A percentile compares a stretch with the other conserved stretches of the same genome.
Conservation (phyloP, 257 asterid genomes). For the Anisodus acutangulus region DNA sequence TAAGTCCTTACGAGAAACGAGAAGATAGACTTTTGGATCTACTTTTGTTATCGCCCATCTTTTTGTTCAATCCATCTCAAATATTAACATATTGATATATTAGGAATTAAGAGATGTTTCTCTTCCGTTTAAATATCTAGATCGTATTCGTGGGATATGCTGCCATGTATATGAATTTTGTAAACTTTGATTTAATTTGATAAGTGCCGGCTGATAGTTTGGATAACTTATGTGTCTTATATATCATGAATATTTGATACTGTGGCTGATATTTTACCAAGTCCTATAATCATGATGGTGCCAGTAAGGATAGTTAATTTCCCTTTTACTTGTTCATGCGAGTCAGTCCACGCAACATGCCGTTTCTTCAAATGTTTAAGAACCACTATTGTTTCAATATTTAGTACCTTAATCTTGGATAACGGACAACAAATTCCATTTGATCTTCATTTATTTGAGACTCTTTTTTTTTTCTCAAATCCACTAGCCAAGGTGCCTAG, state of each 20-base stretch:
- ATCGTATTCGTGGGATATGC: not conserved
- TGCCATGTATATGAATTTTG: not conserved
- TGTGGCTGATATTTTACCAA: not conserved
- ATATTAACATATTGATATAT: not conserved
- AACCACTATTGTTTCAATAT: not conserved
- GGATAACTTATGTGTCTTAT: not conserved
- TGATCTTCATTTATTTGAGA: not conserved
- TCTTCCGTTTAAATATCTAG: not conserved
- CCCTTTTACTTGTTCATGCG: not conserved
- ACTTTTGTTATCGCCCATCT: not conserved
- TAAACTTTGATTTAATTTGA: not conserved
- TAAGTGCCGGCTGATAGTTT: slow-evolving; percentile 1
- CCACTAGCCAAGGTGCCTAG: no score
- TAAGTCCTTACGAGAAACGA: not conserved
- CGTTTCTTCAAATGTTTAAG: not conserved
- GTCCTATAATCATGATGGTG: not conserved
- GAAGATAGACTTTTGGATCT: not conserved
- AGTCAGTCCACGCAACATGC: not conserved
- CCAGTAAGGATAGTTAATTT: not conserved
- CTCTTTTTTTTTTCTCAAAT: no score
- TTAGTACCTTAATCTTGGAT: not conserved
- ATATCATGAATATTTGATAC: not conserved
- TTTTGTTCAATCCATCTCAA: slow-evolving; percentile 8
- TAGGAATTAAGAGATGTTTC: not conserved
- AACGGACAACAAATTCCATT: not conserved